Conservation (phyloP, 23 red algal genomes). For the Gracilaria domingensis region DNA sequence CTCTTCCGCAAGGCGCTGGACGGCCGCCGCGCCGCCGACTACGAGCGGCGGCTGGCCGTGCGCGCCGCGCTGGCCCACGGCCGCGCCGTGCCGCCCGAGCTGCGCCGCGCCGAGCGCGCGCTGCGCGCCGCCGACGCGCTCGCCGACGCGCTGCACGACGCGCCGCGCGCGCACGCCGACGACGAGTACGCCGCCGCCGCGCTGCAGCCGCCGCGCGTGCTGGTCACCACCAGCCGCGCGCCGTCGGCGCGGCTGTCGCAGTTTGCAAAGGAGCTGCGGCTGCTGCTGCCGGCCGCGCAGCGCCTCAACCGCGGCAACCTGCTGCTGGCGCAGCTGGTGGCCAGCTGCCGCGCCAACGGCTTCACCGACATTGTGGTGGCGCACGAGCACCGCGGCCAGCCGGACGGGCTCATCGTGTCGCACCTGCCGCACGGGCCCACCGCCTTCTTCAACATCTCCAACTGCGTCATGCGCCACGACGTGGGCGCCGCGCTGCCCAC, state of each 20-base stretch:
- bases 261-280: constrained; percentile 97
- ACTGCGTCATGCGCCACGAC: constrained; percentile 98
- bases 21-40: constrained; percentile 64
- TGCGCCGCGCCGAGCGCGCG: constrained; percentile 40
- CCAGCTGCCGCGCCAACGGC: constrained; percentile 66
- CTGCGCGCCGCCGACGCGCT: constrained; percentile 42
- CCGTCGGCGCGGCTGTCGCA: constrained; percentile 86
- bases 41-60: constrained; percentile 57
- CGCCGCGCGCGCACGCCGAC: constrained; percentile 78
- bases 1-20: constrained; percentile 97
- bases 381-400: constrained; percentile 92
- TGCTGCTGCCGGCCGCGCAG: constrained; percentile 87
- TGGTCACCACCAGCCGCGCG: constrained; percentile 94
- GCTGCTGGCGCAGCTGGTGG: constrained; percentile 79
- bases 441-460: constrained; percentile 90
- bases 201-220: constrained; percentile 65
- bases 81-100: constrained; percentile 79
- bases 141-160: constrained; percentile 74
- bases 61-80: constrained; percentile 64
- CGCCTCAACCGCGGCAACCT: constrained; percentile 94
- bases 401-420: constrained; percentile 89
- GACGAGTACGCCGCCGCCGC: constrained; percentile 94
- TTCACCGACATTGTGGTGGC: constrained; percentile 88
- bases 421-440: constrained; percentile 96
- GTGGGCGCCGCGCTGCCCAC: constrained; percentile 57